Percentiles rank a stretch among this genome's conserved stretches.
Evolutionary conservation across 75 land plant species (phyloP).

Genomic region (Cunninghamia lanceolata): DNA sequence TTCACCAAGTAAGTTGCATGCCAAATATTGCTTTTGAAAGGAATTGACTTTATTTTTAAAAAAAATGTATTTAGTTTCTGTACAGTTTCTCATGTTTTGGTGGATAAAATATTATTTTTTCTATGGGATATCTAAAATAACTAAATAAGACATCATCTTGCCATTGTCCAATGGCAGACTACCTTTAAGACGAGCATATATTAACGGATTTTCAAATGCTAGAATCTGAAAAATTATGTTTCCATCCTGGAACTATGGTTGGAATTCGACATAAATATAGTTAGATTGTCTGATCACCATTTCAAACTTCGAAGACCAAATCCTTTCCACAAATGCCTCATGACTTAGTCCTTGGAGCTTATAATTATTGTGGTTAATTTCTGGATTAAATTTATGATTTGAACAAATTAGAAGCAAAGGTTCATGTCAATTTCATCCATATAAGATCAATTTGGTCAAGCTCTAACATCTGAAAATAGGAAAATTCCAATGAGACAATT

Average conservation of each 20-base stretch:
- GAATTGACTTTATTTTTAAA: background rate
- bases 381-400: background rate
- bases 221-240: background rate
- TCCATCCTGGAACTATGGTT: background rate
- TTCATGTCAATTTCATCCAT: background rate
- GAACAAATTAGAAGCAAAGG: background rate
- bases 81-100: background rate
- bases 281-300: background rate
- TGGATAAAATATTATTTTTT: background rate
- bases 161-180: background rate
- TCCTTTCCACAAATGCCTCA: background rate
- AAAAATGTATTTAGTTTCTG: background rate
- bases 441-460: too few relatives aligned
- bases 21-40: background rate
- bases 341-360: background rate
- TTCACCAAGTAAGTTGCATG: conserved; percentile 26
- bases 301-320: background rate
- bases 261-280: background rate
- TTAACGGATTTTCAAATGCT: background rate
- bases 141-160: background rate
- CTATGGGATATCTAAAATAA: too few relatives aligned
- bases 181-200: background rate
- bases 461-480: too few relatives aligned
- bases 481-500: too few relatives aligned
- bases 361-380: background rate